phyloP scores from a whole-genome alignment of 2,329 filamentous ascomycete species.

The Pseudogymnoascus sp. region DNA sequence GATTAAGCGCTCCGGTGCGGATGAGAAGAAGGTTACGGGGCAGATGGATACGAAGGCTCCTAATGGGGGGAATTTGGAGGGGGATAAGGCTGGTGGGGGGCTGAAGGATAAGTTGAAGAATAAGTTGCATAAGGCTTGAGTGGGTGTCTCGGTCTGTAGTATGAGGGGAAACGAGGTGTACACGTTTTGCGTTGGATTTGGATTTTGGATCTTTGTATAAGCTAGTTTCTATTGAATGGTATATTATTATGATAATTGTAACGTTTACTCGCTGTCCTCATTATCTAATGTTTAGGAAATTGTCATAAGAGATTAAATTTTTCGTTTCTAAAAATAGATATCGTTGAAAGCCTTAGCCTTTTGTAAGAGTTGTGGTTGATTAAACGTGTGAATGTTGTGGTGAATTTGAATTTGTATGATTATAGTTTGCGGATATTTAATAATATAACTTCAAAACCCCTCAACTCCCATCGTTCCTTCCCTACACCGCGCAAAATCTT shows the following conservation, averaged over 20 bases:
- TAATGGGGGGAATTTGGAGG: constrained; percentile 21
- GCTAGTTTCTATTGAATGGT: neutral
- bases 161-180: neutral
- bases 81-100: constrained; percentile 34
- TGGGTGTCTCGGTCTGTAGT: neutral
- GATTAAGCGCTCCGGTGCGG: neutral
- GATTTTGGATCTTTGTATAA: neutral
- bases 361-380: neutral
- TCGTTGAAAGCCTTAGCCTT: neutral
- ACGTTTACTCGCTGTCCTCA: neutral
- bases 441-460: no score
- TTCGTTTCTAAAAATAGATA: neutral
- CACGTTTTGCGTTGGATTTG: neutral
- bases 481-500: neutral
- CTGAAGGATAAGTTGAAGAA: constrained; percentile 60
- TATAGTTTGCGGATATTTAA: no score
- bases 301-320: neutral
- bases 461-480: neutral
- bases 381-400: no score
- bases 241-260: neutral
- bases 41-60: constrained; percentile 14
- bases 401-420: no score
- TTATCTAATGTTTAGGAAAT: no score
- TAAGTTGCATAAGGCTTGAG: constrained; percentile 45
- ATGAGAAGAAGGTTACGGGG: constrained; percentile 16